phyloP scores from a whole-genome alignment of 1,139 yeast species.

The Nakaseomyces kungkrabaensis region DNA sequence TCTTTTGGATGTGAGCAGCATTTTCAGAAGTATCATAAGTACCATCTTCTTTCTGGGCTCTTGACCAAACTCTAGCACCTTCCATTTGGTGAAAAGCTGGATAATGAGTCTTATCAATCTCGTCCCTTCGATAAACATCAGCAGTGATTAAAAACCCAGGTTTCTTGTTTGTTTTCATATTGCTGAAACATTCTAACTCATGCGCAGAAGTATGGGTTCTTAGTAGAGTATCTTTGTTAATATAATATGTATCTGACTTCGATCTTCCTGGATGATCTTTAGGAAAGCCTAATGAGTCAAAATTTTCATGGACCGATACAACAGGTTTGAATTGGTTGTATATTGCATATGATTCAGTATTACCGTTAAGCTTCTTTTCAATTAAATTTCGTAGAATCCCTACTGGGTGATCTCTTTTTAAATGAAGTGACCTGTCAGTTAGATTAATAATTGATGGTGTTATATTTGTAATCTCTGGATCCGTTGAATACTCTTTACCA shows the following conservation, averaged over 20 bases:
- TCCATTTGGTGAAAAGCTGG: conserved; percentile 98
- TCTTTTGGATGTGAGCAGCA: conserved; percentile 18
- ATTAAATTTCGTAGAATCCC: conserved; percentile 73
- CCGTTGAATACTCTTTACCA: conserved; percentile 48
- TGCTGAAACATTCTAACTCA: conserved; percentile 68
- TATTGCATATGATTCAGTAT: conserved; percentile 56
- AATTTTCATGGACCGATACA: conserved; percentile 73
- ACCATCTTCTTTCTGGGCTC: conserved; percentile 16
- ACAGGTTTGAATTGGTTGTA: conserved; percentile 77
- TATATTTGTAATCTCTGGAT: conserved; percentile 71
- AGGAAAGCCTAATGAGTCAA: conserved; percentile 88
- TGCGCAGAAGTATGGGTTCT: conserved; percentile 97
- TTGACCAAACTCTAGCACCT: conserved; percentile 83
- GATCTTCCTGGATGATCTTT: conserved; percentile 89
- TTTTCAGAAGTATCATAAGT: conserved; percentile 19
- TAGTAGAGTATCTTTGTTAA: conserved; percentile 59
- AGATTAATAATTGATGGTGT: conserved; percentile 64
- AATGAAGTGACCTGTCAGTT: conserved; percentile 66
- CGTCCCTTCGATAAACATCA: conserved; percentile 92
- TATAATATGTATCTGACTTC: conserved; percentile 83
- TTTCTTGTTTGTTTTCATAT: conserved; percentile 39
- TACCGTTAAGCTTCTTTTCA: conserved; percentile 51
- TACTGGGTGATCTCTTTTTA: conserved; percentile 71
- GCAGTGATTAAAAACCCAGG: conserved; percentile 92
- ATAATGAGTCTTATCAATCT: conserved; percentile 89